These are phyloP conservation scores for Tetrahymena borealis DNA, from an alignment of 73 alveolate genomes.

Conservation along the genomic window DNA sequence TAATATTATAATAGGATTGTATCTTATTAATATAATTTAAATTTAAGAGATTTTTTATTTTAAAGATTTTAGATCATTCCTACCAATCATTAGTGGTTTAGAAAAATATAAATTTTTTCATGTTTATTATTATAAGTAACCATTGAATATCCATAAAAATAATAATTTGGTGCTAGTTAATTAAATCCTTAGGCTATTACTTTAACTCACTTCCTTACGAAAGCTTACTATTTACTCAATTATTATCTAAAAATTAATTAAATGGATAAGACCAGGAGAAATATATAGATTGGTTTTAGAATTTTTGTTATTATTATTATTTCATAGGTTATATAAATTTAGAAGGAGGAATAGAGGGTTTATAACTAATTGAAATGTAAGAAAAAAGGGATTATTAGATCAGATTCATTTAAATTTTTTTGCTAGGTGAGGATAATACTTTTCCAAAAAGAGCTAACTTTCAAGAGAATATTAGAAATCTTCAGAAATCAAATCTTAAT, in stretches of 20 bases:
- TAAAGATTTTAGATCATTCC: too few relatives aligned
- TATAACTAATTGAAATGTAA: too few relatives aligned
- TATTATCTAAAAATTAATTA: not conserved
- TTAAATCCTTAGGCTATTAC: not conserved
- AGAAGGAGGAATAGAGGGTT: too few relatives aligned
- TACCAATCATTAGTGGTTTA: too few relatives aligned
- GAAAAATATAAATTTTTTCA: too few relatives aligned
- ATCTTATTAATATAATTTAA: too few relatives aligned
- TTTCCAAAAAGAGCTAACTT: not conserved
- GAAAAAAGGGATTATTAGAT: too few relatives aligned
- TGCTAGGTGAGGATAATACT: not conserved
- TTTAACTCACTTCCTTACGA: not conserved
- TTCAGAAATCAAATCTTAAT: not conserved
- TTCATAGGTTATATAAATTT: not conserved
- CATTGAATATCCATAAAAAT: too few relatives aligned
- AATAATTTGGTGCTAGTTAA: not conserved
- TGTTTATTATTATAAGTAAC: too few relatives aligned
- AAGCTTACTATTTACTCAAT: not conserved
- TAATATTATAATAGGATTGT: too few relatives aligned
- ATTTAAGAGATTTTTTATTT: too few relatives aligned
- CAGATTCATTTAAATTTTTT: not conserved
- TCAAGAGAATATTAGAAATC: not conserved
- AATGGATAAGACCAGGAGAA: too few relatives aligned
- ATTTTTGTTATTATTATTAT: not conserved
- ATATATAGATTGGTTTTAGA: not conserved